Evolutionary conservation across 2,329 filamentous ascomycete species (phyloP).

Genomic region (Septoria petroselini): DNA sequence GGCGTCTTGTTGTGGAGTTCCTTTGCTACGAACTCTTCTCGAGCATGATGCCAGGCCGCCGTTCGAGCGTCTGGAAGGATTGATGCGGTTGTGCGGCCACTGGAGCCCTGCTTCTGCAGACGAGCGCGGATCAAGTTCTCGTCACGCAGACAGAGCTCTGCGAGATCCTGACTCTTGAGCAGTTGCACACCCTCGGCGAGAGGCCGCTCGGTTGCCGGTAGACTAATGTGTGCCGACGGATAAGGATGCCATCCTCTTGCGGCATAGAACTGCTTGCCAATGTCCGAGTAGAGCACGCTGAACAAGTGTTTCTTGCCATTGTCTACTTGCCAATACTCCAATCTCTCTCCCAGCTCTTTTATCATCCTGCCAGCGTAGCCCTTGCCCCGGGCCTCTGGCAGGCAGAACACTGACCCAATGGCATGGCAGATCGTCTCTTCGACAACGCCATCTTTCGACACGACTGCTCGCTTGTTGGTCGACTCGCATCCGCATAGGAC

Average conservation of each 20-base stretch:
- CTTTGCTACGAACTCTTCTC: conserved; percentile 73
- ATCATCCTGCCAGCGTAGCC: conserved; percentile 80
- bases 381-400: conserved; percentile 61
- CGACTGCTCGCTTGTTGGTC: conserved; percentile 48
- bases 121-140: conserved; percentile 58
- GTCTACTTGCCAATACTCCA: conserved; percentile 54
- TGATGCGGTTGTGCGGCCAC: conserved; percentile 51
- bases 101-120: conserved; percentile 43
- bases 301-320: conserved; percentile 54
- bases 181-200: conserved; percentile 15
- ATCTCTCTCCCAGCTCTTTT: conserved; percentile 57
- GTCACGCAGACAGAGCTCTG: conserved; percentile 61
- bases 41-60: conserved; percentile 72
- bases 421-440: conserved; percentile 66
- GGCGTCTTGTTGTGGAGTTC: conserved; percentile 60
- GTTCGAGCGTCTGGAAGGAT: conserved; percentile 65
- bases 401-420: conserved; percentile 74
- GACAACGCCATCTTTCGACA: conserved; percentile 45
- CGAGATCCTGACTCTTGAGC: conserved; percentile 61
- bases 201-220: conserved; percentile 46
- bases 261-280: conserved; percentile 78
- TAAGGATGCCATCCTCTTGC: conserved; percentile 73
- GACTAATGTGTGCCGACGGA: conserved; percentile 67
- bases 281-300: conserved; percentile 82
- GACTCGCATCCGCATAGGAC: conserved; percentile 60